phyloP scores from a whole-genome alignment of 176 grass and related monocot species.

The Triticum turgidum region DNA sequence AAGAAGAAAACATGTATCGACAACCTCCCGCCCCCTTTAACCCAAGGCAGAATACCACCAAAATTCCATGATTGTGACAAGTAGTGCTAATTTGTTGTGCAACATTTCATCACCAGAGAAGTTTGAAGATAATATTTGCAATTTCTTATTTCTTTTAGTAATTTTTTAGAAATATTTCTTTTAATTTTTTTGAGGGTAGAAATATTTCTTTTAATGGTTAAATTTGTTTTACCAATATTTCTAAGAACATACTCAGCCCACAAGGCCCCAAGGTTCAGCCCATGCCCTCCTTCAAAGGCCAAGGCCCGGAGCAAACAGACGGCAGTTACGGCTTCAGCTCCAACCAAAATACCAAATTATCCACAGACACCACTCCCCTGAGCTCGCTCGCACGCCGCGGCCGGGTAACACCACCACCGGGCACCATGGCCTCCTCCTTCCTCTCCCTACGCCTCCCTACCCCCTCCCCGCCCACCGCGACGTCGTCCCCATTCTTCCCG shows the following conservation, averaged over 20 bases:
- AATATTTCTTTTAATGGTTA: no score
- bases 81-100: no score
- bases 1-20: no score
- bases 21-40: no score
- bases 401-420: constrained; percentile 18
- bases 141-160: no score
- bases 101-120: no score
- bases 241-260: background rate
- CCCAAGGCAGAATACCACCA: no score
- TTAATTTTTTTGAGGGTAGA: no score
- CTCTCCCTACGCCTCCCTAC: constrained; percentile 38
- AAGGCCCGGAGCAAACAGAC: constrained; percentile 26
- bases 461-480: background rate
- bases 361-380: constrained; percentile 20
- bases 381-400: constrained; percentile 36
- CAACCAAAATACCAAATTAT: constrained; percentile 56
- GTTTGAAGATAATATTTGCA: no score
- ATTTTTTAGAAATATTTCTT: no score
- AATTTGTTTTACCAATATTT: no score
- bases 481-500: background rate
- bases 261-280: background rate
- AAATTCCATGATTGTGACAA: no score
- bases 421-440: constrained; percentile 39
- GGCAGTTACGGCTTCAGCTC: background rate
- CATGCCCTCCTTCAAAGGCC: background rate